Conservation (phyloP, 257 asterid genomes). For the Solanum sejunctum region DNA sequence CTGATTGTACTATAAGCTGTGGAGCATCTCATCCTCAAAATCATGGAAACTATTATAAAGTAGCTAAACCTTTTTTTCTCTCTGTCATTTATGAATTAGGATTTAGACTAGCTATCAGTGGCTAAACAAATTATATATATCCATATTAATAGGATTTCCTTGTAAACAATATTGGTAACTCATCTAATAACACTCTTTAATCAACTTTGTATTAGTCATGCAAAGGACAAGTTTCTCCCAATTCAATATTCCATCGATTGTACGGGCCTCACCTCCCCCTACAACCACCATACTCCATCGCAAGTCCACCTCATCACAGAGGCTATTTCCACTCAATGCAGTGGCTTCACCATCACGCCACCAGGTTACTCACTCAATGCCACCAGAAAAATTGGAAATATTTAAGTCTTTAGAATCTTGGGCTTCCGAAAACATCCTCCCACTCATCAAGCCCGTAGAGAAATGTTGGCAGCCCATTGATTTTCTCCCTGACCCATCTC, state of each 20-base stretch:
- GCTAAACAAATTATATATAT: neutral
- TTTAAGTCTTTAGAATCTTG: slow-evolving; percentile 29
- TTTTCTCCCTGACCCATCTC: slow-evolving; percentile 20
- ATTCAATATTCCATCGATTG: neutral
- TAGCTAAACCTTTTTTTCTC: neutral
- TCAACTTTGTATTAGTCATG: neutral
- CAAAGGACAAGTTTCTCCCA: neutral
- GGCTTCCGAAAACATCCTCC: slow-evolving; percentile 9
- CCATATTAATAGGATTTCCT: neutral
- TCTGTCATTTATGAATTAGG: neutral
- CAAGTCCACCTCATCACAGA: neutral
- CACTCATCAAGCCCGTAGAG: slow-evolving; percentile 18
- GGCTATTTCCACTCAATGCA: neutral
- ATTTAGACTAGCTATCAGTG: neutral
- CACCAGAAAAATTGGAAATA: slow-evolving; percentile 11
- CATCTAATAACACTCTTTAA: neutral
- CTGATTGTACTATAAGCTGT: neutral
- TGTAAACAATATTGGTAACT: neutral
- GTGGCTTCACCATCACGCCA: neutral
- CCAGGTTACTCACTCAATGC: slow-evolving; percentile 16
- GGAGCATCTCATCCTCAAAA: neutral
- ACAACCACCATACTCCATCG: neutral
- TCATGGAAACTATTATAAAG: neutral
- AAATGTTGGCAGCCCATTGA: slow-evolving; percentile 33
- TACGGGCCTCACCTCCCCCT: neutral